A percentile compares a stretch with the other conserved stretches of the same genome.
Conservation (phyloP, 2,329 filamentous ascomycete species). For the Aspergillus brasiliensis region DNA sequence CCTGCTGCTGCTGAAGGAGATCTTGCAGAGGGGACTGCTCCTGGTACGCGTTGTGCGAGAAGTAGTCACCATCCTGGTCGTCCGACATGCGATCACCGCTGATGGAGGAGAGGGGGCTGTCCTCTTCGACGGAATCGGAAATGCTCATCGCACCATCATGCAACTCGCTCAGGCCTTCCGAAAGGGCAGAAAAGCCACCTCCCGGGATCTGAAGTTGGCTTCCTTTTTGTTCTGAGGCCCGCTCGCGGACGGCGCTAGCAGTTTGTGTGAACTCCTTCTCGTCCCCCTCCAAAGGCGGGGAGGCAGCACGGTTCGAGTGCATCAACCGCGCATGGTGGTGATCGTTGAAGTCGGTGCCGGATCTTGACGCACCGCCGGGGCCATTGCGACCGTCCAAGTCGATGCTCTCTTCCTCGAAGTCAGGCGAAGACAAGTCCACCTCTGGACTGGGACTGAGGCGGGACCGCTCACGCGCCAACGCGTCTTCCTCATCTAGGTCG, state of each 20-base stretch:
- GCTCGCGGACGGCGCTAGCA: conserved; percentile 75
- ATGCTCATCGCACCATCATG: conserved; percentile 32
- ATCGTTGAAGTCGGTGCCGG: conserved; percentile 53
- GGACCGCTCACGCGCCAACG: conserved; percentile 57
- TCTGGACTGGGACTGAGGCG: conserved; percentile 89
- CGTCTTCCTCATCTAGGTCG: conserved; percentile 72
- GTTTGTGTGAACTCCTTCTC: conserved; percentile 97
- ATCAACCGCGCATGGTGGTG: conserved; percentile 60
- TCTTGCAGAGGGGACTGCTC: conserved; percentile 23
- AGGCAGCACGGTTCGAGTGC: conserved; percentile 72
- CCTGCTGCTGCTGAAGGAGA: conserved; percentile 28
- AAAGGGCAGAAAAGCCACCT: conserved; percentile 36
- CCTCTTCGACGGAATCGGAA: conserved; percentile 34
- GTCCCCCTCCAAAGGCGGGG: conserved; percentile 87
- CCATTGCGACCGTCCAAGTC: conserved; percentile 57
- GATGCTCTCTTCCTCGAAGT: conserved; percentile 74
- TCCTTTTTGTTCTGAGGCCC: conserved; percentile 45
- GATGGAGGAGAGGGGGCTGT: conserved; percentile 34
- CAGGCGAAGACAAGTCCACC: conserved; percentile 83
- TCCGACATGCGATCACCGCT: conserved; percentile 33
- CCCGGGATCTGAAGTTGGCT: conserved; percentile 26
- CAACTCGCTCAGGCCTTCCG: conserved; percentile 48
- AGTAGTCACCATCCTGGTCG: conserved; percentile 39
- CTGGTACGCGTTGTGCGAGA: conserved; percentile 31
- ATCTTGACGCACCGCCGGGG: conserved; percentile 57